Evolutionary conservation across 2,329 filamentous ascomycete species (phyloP), one percentile per base, ranked within the genome.

Genomic region (Ilyonectria sp.): DNA sequence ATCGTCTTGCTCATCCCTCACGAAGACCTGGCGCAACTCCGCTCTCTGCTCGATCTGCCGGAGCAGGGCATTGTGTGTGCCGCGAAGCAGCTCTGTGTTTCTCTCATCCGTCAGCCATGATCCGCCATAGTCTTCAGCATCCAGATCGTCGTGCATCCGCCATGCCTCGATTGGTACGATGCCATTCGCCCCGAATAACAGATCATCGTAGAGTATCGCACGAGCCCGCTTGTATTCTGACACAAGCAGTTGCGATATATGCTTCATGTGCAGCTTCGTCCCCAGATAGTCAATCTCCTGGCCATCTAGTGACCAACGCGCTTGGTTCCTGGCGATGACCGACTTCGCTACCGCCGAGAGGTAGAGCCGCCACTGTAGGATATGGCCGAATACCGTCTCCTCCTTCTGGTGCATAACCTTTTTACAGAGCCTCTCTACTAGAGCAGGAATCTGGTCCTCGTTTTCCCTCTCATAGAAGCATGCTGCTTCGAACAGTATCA

Each of bases 391-490:
- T 10, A 15, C 21, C 26, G 31, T 54, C 37, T 62, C 46, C n/a
- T 23, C 29, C 19, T 46, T 31, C 43, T 62, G 55, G 8, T 62
- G 33, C 9, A 62, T 31, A 19, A n/a, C 56, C 21, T 47, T 46
- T 19, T 55, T 44, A 23, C 46, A 62, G 2, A 62, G 11, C 19
- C 31, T 55, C 15, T 56, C 15, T 46, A 62, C 15, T 2, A 62
- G 29, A 3, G 29, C 23, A 8, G 40, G 19, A 15, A 63, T 58
- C 2, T 23, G 2, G 19, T 63, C 31, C 10, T 63, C 52, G 29
- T 63, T 44, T 52, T 63, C 21, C 33, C 29, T 17, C 55, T 21
- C 52, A 6, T 63, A 58, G 29, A 40, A 63, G 26, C 23, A 63
- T 4, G 55, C 29, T 35, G 35, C 59, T 13, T 31, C 37, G 19